These are phyloP conservation scores for Solanum boliviense DNA, from an alignment of 257 asterid species.

Conservation along the genomic window DNA sequence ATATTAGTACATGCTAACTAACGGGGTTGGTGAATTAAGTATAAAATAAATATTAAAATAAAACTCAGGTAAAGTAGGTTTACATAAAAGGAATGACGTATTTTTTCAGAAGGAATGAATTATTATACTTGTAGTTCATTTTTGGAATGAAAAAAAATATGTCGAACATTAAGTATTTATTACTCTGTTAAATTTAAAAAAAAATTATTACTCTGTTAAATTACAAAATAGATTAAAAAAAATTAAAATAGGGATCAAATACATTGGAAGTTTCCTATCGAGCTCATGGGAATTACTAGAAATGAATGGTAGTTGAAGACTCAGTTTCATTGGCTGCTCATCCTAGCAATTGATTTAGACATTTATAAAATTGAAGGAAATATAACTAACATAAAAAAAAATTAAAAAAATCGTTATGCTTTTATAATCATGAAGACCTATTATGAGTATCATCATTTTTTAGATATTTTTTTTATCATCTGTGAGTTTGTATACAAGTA, in stretches of 20 bases:
- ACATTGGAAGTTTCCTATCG: neutral
- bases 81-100: neutral
- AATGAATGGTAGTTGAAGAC: neutral
- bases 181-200: neutral
- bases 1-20: neutral
- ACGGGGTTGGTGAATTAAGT: neutral
- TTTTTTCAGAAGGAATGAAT: neutral
- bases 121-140: neutral
- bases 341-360: neutral
- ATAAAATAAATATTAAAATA: neutral
- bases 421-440: neutral
- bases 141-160: neutral
- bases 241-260: neutral
- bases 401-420: neutral
- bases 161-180: neutral
- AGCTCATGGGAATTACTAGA: neutral
- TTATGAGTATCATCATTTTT: neutral
- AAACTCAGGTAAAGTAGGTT: neutral
- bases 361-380: neutral
- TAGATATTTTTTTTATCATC: neutral
- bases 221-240: neutral
- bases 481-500: neutral
- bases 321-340: neutral
- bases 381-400: neutral
- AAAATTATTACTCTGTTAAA: neutral